Conservation (phyloP, 768 basidiomycete species). For the Boletus reticulatus region DNA sequence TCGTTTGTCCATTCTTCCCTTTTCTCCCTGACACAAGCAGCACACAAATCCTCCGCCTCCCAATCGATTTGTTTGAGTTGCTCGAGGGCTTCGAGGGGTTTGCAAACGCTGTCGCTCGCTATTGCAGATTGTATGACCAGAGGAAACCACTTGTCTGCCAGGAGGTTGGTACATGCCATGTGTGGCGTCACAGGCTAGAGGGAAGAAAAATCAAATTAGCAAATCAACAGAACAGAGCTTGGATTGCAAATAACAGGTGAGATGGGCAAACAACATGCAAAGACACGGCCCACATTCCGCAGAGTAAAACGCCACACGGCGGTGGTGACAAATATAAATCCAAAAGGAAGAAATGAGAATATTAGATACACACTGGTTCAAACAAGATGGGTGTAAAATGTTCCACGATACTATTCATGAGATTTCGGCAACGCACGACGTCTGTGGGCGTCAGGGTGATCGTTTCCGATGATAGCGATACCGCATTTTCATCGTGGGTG, state of each 20-base stretch:
- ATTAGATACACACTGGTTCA: slow-evolving; percentile 44
- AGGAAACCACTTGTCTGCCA: slow-evolving; percentile 72
- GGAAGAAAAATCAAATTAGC: not conserved
- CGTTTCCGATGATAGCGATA: not conserved
- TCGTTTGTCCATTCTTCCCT: slow-evolving; percentile 64
- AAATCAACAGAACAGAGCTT: not conserved
- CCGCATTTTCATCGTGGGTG: not conserved
- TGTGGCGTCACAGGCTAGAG: slow-evolving; percentile 53
- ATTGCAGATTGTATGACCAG: slow-evolving; percentile 69
- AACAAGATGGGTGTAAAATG: slow-evolving; percentile 74
- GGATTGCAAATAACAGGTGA: not conserved
- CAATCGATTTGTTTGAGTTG: slow-evolving; percentile 58
- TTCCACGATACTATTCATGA: slow-evolving; percentile 55
- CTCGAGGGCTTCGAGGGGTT: slow-evolving; percentile 70
- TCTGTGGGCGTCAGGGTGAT: slow-evolving; percentile 31
- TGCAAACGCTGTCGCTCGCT: slow-evolving; percentile 58
- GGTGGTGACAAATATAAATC: not conserved
- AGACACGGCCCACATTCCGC: not conserved
- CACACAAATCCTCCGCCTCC: slow-evolving; percentile 56
- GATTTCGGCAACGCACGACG: slow-evolving; percentile 41
- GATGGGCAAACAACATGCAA: not conserved
- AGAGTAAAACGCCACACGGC: not conserved
- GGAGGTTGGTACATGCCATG: slow-evolving; percentile 69
- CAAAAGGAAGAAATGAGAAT: no score
- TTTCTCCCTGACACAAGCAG: slow-evolving; percentile 56